Conservation (phyloP, 2,329 filamentous ascomycete species). For the Catunica adiposa region DNA sequence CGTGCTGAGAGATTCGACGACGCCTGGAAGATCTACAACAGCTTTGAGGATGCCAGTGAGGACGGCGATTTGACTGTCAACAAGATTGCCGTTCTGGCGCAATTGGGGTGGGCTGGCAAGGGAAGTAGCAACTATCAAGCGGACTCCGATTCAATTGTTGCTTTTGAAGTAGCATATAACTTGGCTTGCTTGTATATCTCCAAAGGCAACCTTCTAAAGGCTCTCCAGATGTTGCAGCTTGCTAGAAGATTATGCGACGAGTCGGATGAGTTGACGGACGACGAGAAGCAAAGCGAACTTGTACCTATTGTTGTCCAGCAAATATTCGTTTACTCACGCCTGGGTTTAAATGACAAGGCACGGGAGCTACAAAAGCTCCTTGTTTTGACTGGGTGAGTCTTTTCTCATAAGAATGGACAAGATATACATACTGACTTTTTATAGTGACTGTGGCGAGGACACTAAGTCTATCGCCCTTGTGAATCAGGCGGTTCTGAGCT, state of each 20-base stretch:
- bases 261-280: conserved; percentile 54
- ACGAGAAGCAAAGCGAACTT: conserved; percentile 59
- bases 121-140: conserved; percentile 20
- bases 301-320: conserved; percentile 63
- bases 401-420: not conserved
- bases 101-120: conserved; percentile 51
- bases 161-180: conserved; percentile 73
- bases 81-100: conserved; percentile 51
- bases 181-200: conserved; percentile 58
- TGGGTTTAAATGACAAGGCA: conserved; percentile 52
- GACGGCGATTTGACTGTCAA: conserved; percentile 66
- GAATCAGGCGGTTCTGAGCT: conserved; percentile 35
- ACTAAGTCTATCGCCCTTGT: conserved; percentile 50
- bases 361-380: conserved; percentile 45
- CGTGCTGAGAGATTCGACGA: conserved; percentile 56
- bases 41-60: conserved; percentile 42
- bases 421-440: not conserved
- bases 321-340: conserved; percentile 50
- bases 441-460: conserved; percentile 49
- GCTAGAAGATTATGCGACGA: conserved; percentile 56
- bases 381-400: conserved; percentile 40
- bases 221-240: conserved; percentile 49
- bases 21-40: conserved; percentile 45
- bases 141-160: conserved; percentile 27
- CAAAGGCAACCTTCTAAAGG: conserved; percentile 47